Base-by-base conservation (phyloP, 1,284 basidiomycete species). In the Cerrena zonata region DNA sequence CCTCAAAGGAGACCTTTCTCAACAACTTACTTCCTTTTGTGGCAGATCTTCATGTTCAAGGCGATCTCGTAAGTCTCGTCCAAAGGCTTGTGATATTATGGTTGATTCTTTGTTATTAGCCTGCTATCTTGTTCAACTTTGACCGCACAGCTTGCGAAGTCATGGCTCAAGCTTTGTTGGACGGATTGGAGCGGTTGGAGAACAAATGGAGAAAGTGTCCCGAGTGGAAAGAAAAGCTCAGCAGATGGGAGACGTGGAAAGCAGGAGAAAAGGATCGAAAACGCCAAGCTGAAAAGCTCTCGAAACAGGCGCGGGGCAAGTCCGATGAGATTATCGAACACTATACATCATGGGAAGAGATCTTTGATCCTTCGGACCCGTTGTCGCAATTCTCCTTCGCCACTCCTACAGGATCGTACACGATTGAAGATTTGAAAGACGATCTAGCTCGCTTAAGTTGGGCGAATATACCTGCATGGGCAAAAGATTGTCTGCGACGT, bases 51-150 rank as follows among this genome's bases (percentile, higher is more conserved):
- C 71, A 83, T 53, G 64, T 60, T 1, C 65, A 60, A 38, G 73
- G 70, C 1, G 70, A 80, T 51, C 65, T 85, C 38, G 83, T 84
- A 56, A 58, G 81, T 38, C 7, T 45, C 24, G 19, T 24, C 4
- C 19, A 53, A 25, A 40, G 53, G 27, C 42, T 49, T 56, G 27
- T 37, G 26, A 42, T 15, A 42, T 41, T 44, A 42, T 48, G 40
- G 5, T 49, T 37, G 38, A 27, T 23, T 25, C n/a, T n/a, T 45
- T 44, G 41, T 57, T n/a, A n/a, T 3, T 50, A 84, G 78, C 83
- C 84, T 2, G 84, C 82, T 0, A 75, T 87, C 5, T 60, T 86
- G 19, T 87, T 87, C 69, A 75, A 72, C 52, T 84, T 87, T 57
- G 80, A 84, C 56, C 75, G 84, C 22, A 65, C 69, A 13, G 68